Evolutionary conservation across 177 flowering plant genomes (phyloP), one percentile per base, ranked within the genome.

Genomic region (Vitis hybrid): DNA sequence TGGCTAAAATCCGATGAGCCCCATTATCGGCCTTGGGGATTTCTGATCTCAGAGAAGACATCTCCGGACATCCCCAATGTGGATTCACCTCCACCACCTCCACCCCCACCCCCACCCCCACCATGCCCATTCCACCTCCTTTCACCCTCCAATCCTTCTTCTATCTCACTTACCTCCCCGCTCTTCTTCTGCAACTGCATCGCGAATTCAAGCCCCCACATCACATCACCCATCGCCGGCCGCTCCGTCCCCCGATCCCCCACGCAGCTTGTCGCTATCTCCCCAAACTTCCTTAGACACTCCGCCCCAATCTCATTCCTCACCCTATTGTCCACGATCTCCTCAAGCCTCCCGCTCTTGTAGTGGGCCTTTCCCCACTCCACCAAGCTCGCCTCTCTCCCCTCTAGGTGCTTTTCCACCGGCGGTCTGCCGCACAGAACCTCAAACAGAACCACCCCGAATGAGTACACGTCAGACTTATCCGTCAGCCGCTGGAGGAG

Each of bases 191-290:
- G 72, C 26, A 70, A 31, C 59, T 70, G 66, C 60, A 70, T 14
- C 9, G 72, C 72, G 18, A 62, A 70, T 51, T 70, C 72, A 33
- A 70, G 72, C 31, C n/a, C 62, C 60, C 72, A 60, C 51, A 70
- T 45, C 60, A 70, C 72, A 29, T 70, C 72, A 5, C 8, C 49
- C 72, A 70, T 70, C 33, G 72, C 16, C 11, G 72, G 72, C 60
- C 72, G 59, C 13, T 70, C 66, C 14, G 33, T 70, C 39, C 72
- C 66, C 26, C 18, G 29, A 53, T 70, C 72, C 1, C 2, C 10
- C 60, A 70, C 18, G 60, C 72, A 70, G 19, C 15, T 31, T 7
- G 53, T 9, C 8, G 72, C 72, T 0, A 70, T 29, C 26, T 70
- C 72, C 2, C 64, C 66, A 16, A n/a, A 70, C 66, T 51, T 59